Evolutionary conservation across 306 rosid species (phyloP), one percentile per base, ranked within the genome.

Genomic region (Malus fusca): DNA sequence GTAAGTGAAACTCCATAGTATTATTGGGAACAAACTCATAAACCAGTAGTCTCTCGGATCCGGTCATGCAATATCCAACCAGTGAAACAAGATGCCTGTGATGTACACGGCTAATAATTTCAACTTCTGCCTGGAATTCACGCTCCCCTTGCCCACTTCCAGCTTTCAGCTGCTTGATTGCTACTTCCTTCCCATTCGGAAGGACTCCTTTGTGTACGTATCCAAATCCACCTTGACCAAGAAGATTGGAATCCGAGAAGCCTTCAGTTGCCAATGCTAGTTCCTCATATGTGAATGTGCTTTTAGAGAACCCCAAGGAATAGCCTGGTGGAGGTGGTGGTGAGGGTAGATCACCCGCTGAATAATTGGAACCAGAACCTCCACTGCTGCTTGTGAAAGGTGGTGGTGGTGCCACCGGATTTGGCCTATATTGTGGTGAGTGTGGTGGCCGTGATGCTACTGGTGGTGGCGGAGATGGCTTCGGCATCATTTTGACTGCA

Each of bases 71-170:
- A 80, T 90, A 92, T 58, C 99, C 99, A 71, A 95, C 99, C 82
- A 95, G 85, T 52, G 97, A 95, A 72, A 95, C 99, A 58, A 95
- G 97, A 79, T 95, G 99, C 51, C 87, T 88, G 80, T 95, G 99
- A 83, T 95, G 99, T 18, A 95, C 99, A 43, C 99, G 92, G 82
- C 99, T 95, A 80, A 95, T 95, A 13, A 92, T 95, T 76, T 95
- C 99, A 2, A 95, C 97, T 82, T 95, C 99, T 2, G 99, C 97
- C 82, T 92, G 97, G 78, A 95, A 95, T 63, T 95, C 99, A 22
- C 97, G 92, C 71, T 95, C 99, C 52, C 99, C 99, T 82, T 95
- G 99, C 64, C 97, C 97, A 22, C 99, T 95, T 77, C 97, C 99
- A 4, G 93, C 96, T 82, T 95, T 95, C 60, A 95, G 85, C 83